Evolutionary conservation across 2,329 filamentous ascomycete species (phyloP).

Genomic region (Thelonectria rubi): DNA sequence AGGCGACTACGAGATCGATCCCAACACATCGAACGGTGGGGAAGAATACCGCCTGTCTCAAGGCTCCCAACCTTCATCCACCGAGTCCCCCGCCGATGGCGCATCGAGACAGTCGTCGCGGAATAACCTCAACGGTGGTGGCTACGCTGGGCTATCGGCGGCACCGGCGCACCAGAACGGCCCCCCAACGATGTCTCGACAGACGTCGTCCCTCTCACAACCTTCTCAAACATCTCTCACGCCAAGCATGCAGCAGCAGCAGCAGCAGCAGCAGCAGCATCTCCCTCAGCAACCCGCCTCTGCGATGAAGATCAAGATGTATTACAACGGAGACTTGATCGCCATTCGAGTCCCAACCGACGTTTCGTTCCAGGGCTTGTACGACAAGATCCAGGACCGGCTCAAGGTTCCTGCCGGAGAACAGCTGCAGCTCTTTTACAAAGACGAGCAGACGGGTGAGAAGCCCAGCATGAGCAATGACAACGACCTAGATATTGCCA

Average conservation of each 20-base stretch:
- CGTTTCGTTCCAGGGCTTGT: conserved; percentile 79
- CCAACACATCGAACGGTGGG: conserved; percentile 68
- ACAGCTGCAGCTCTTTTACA: conserved; percentile 83
- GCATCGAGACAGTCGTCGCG: conserved; percentile 72
- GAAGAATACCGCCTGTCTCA: conserved; percentile 82
- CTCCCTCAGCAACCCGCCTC: conserved; percentile 51
- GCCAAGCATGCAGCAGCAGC: conserved; percentile 53
- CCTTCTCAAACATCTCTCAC: conserved; percentile 61
- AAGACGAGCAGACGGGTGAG: conserved; percentile 81
- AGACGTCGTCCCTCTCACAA: conserved; percentile 41
- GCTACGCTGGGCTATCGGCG: conserved; percentile 63
- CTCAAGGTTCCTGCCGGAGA: conserved; percentile 76
- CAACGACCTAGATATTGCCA: conserved; percentile 80
- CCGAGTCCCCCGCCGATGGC: conserved; percentile 66
- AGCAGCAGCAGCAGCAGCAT: conserved; percentile 45
- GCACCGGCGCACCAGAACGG: conserved; percentile 54
- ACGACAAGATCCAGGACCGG: conserved; percentile 85
- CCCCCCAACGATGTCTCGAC: conserved; percentile 34
- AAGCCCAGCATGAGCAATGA: conserved; percentile 81
- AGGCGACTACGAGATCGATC: conserved; percentile 93
- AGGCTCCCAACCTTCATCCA: conserved; percentile 73
- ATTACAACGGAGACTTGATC: conserved; percentile 90
- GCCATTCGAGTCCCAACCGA: conserved; percentile 88
- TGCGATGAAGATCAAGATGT: conserved; percentile 92
- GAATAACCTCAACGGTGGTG: conserved; percentile 67